Percentiles rank a stretch among this genome's conserved stretches.
These are phyloP conservation scores for Rhizopus arrhizus DNA, from an alignment of 371 early-diverging fungal genomes.

Conservation along the genomic window DNA sequence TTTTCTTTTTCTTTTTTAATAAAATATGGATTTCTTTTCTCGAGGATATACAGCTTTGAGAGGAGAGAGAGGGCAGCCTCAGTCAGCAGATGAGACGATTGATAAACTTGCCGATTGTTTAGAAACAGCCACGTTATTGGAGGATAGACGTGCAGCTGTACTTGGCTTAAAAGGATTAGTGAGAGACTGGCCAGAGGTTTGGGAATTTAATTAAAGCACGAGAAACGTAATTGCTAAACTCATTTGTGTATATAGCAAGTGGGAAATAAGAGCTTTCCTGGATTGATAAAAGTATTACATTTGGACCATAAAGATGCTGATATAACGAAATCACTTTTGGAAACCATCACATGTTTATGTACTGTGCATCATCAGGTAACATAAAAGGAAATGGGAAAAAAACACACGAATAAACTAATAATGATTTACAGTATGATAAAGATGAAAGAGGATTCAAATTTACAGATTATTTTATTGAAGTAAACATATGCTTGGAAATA, in stretches of 20 bases:
- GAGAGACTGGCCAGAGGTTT: slow-evolving; percentile 64
- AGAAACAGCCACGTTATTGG: slow-evolving; percentile 78
- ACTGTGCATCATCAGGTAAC: slow-evolving; percentile 47
- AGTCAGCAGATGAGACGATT: slow-evolving; percentile 83
- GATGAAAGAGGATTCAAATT: slow-evolving; percentile 50
- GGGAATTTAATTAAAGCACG: background rate
- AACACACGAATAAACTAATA: background rate
- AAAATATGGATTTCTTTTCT: slow-evolving; percentile 77
- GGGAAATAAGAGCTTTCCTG: slow-evolving; percentile 76
- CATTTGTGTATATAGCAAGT: slow-evolving; percentile 63
- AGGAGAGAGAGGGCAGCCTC: slow-evolving; percentile 79
- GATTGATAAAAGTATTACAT: slow-evolving; percentile 73
- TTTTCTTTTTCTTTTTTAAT: background rate
- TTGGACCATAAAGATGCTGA: slow-evolving; percentile 83
- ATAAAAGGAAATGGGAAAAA: too few relatives aligned
- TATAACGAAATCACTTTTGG: slow-evolving; percentile 80
- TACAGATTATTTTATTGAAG: slow-evolving; percentile 56
- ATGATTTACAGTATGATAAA: slow-evolving; percentile 32
- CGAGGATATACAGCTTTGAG: slow-evolving; percentile 78
- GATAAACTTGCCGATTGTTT: slow-evolving; percentile 86
- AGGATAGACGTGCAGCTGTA: slow-evolving; percentile 89
- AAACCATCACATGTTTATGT: slow-evolving; percentile 82
- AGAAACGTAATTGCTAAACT: background rate
- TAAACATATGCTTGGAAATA: slow-evolving; percentile 17
- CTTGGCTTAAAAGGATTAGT: slow-evolving; percentile 85